phyloP scores from a whole-genome alignment of 2,329 filamentous ascomycete species.

The Exophiala aquamarina region DNA sequence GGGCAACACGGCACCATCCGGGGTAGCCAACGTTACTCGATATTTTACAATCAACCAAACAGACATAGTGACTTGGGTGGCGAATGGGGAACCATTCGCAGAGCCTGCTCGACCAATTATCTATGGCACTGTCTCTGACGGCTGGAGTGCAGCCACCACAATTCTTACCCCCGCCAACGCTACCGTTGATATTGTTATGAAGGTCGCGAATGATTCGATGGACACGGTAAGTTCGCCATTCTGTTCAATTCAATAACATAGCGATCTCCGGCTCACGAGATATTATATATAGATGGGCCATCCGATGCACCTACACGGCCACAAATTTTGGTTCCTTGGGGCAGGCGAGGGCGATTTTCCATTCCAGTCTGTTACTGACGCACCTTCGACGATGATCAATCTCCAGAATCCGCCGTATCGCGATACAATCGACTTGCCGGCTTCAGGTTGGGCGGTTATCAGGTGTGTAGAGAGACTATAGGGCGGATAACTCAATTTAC shows the following conservation, averaged over 20 bases:
- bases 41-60: slow-evolving; percentile 16
- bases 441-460: slow-evolving; percentile 38
- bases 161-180: slow-evolving; percentile 17
- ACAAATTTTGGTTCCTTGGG: slow-evolving; percentile 29
- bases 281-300: slow-evolving; percentile 24
- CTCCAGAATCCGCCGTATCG: slow-evolving; percentile 36
- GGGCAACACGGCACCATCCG: slow-evolving; percentile 11
- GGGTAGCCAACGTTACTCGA: slow-evolving; percentile 9
- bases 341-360: slow-evolving; percentile 16
- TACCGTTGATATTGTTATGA: slow-evolving; percentile 21
- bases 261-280: slow-evolving; percentile 8
- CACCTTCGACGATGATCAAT: slow-evolving; percentile 17
- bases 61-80: slow-evolving; percentile 19
- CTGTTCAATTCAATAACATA: slow-evolving; percentile 7
- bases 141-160: slow-evolving; percentile 19
- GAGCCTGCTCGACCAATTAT: slow-evolving; percentile 17
- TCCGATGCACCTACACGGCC: slow-evolving; percentile 34
- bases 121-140: slow-evolving; percentile 17
- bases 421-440: slow-evolving; percentile 40
- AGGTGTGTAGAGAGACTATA: slow-evolving; percentile 31
- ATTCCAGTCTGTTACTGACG: slow-evolving; percentile 11
- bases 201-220: slow-evolving; percentile 17
- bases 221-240: slow-evolving; percentile 12
- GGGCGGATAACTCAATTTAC: slow-evolving; percentile 1
- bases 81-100: slow-evolving; percentile 13